Percentiles rank a stretch among this genome's conserved stretches.
These are phyloP conservation scores for Coprinopsis sp. DNA, from an alignment of 768 basidiomycete genomes.

Conservation along the genomic window DNA sequence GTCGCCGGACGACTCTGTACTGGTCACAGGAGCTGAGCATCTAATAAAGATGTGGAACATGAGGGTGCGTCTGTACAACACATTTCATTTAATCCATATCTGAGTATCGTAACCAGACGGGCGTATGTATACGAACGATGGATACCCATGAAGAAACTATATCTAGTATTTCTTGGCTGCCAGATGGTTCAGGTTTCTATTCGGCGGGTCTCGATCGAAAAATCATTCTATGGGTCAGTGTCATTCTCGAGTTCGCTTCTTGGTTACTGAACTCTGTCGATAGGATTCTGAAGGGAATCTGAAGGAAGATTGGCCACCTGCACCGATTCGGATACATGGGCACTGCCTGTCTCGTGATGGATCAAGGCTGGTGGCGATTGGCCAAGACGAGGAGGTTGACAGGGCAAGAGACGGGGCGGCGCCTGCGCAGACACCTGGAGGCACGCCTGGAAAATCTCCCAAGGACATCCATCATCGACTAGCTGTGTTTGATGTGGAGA, in stretches of 20 bases:
- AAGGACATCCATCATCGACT: no score
- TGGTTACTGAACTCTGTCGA: constrained; percentile 6
- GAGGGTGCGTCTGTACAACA: constrained; percentile 47
- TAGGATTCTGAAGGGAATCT: constrained; percentile 76
- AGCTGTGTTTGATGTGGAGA: no score
- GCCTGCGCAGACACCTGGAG: no score
- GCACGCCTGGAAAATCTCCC: no score
- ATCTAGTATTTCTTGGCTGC: constrained; percentile 82
- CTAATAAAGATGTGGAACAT: constrained; percentile 87
- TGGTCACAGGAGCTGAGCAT: constrained; percentile 81
- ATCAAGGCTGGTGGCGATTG: constrained; percentile 79
- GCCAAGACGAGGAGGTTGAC: constrained; percentile 45
- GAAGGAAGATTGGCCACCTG: constrained; percentile 62
- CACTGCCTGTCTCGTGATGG: constrained; percentile 85
- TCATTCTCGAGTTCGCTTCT: constrained; percentile 10
- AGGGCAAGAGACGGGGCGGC: constrained; percentile 16
- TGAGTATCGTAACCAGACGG: constrained; percentile 49
- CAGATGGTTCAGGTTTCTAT: constrained; percentile 85
- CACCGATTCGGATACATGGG: constrained; percentile 79
- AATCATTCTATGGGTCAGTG: constrained; percentile 76
- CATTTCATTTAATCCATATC: neutral
- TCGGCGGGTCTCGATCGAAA: constrained; percentile 85
- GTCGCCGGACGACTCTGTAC: constrained; percentile 83
- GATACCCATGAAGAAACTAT: constrained; percentile 78
- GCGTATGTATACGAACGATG: constrained; percentile 60